These are phyloP conservation scores for Melaleuca alternifolia DNA, from an alignment of 345 rosid species.

Conservation along the genomic window DNA sequence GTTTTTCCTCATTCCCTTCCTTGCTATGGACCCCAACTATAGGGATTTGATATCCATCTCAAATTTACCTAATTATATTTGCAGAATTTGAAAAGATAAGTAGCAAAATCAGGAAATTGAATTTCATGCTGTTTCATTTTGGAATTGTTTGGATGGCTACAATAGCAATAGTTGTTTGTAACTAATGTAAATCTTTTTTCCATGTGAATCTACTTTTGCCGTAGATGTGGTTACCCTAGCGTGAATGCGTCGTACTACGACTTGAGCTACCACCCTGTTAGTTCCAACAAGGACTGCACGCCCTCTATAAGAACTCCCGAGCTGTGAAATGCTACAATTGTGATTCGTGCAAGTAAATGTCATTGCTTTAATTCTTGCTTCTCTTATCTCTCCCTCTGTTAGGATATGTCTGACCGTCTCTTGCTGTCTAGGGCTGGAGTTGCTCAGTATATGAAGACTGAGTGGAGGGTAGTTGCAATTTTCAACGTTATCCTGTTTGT, in stretches of 20 bases:
- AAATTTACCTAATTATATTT: not conserved
- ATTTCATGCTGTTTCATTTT: not conserved
- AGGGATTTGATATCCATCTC: not conserved
- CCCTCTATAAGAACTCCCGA: conserved; percentile 62
- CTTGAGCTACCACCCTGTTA: conserved; percentile 80
- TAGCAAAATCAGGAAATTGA: not conserved
- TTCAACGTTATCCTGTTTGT: conserved; percentile 61
- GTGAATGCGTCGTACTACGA: conserved; percentile 72
- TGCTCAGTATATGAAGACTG: conserved; percentile 89
- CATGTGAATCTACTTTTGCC: not conserved
- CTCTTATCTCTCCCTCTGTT: not conserved
- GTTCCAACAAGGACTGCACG: conserved; percentile 76
- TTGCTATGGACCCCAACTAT: not conserved
- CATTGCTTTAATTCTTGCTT: not conserved
- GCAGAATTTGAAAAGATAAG: not conserved
- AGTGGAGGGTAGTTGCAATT: conserved; percentile 87
- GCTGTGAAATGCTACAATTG: conserved; percentile 78
- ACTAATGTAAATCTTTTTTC: not conserved
- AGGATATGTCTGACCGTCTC: not conserved
- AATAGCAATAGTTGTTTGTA: no score
- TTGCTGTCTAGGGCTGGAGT: conserved; percentile 71
- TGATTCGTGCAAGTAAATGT: conserved; percentile 83
- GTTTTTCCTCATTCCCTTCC: not conserved
- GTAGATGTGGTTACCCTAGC: conserved; percentile 80
- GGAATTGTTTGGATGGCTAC: not conserved